These are phyloP conservation scores for Russula foetens DNA, from an alignment of 768 basidiomycete species.

Conservation along the genomic window DNA sequence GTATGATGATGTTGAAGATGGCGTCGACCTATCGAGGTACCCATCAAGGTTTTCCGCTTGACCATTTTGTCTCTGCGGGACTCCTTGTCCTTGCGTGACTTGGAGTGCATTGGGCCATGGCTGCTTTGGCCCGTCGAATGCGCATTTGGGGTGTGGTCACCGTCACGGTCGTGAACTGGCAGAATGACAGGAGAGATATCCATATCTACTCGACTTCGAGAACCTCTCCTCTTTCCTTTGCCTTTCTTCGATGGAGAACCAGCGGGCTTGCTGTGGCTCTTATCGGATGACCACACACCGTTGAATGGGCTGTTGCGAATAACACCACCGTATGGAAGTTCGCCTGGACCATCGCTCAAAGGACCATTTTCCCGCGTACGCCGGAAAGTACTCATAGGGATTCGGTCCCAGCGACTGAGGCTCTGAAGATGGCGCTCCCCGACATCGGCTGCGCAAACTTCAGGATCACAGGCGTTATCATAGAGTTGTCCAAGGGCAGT, in stretches of 20 bases:
- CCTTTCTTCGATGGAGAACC: constrained; percentile 24
- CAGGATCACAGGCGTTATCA: constrained; percentile 18
- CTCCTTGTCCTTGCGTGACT: constrained; percentile 49
- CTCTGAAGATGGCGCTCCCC: constrained; percentile 39
- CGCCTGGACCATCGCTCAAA: constrained; percentile 9
- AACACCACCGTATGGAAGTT: constrained; percentile 14
- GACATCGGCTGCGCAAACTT: constrained; percentile 14
- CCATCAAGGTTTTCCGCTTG: constrained; percentile 47
- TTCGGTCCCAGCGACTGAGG: constrained; percentile 63
- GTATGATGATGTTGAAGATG: constrained; percentile 42
- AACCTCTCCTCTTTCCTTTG: constrained; percentile 27
- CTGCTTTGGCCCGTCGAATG: constrained; percentile 25
- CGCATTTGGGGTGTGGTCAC: constrained; percentile 48
- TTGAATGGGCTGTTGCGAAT: constrained; percentile 18
- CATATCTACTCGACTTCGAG: constrained; percentile 25
- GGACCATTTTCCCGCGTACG: constrained; percentile 40
- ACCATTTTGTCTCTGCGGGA: constrained; percentile 51
- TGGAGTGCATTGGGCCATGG: constrained; percentile 33
- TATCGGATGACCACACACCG: constrained; percentile 20
- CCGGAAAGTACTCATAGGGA: constrained; percentile 67
- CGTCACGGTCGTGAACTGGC: constrained; percentile 38
- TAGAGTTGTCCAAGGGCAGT: constrained; percentile 1
- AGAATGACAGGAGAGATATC: constrained; percentile 45
- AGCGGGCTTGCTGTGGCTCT: constrained; percentile 16
- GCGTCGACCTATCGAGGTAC: constrained; percentile 27